A percentile compares a stretch with the other conserved stretches of the same genome.
Conservation (phyloP, 2,329 filamentous ascomycete genomes). For the Elsinoe perseae region DNA sequence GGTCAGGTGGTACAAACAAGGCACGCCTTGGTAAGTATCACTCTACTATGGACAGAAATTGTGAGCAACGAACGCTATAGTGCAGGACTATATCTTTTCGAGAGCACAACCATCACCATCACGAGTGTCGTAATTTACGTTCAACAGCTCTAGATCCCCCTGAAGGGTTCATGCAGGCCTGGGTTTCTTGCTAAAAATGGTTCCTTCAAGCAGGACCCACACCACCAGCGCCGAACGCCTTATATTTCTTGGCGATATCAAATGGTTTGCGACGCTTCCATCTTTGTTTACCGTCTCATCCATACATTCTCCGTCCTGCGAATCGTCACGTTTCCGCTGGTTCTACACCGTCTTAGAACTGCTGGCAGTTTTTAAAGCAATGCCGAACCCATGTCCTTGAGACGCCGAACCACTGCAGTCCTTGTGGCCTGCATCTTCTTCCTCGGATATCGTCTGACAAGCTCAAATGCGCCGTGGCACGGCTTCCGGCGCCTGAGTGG, state of each 20-base stretch:
- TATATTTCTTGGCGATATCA: neutral
- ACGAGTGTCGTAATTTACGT: too few relatives aligned
- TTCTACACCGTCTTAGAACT: neutral
- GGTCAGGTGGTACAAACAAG: slow-evolving; percentile 11
- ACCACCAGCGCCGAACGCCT: neutral
- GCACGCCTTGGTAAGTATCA: neutral
- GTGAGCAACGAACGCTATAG: too few relatives aligned
- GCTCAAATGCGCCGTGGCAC: neutral
- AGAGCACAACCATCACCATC: too few relatives aligned
- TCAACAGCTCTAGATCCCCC: too few relatives aligned
- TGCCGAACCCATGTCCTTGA: slow-evolving; percentile 4
- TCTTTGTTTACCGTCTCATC: neutral
- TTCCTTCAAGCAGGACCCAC: neutral
- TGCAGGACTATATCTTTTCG: too few relatives aligned
- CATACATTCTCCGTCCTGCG: neutral
- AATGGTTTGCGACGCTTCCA: neutral
- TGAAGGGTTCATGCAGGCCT: neutral
- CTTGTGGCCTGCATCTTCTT: slow-evolving; percentile 6
- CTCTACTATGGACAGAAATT: neutral
- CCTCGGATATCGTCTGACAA: neutral
- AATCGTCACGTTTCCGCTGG: neutral
- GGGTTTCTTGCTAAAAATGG: neutral
- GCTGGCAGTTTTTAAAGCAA: neutral
- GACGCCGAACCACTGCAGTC: neutral
- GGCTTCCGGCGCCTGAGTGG: neutral